Conservation (phyloP, 305 asterid species). For the Lippia alba region DNA sequence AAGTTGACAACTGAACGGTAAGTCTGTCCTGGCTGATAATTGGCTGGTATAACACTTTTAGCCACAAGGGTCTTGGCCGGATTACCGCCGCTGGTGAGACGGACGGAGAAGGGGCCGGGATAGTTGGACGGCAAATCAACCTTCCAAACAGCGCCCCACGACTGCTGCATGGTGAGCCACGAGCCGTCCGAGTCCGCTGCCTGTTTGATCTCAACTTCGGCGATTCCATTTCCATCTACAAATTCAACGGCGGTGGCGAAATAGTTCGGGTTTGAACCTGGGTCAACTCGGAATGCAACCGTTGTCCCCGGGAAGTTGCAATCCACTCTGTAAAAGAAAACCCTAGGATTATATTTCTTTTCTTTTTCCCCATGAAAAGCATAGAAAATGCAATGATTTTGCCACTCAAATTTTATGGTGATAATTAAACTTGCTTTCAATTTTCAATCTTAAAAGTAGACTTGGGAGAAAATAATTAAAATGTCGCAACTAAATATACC, state of each 20-base stretch:
- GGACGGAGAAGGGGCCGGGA: conserved; percentile 60
- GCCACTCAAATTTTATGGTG: too few relatives aligned
- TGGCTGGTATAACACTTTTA: conserved; percentile 48
- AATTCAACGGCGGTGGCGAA: conserved; percentile 61
- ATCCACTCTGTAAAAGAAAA: conserved; percentile 45
- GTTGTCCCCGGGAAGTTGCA: conserved; percentile 65
- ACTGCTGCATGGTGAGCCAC: conserved; percentile 67
- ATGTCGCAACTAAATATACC: too few relatives aligned
- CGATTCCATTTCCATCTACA: conserved; percentile 64
- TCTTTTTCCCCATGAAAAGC: too few relatives aligned
- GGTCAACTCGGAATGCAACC: conserved; percentile 69
- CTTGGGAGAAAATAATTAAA: too few relatives aligned
- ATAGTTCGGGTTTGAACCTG: conserved; percentile 64
- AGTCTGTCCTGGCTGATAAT: conserved; percentile 41
- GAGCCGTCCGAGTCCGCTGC: conserved; percentile 45
- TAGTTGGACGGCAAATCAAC: conserved; percentile 44
- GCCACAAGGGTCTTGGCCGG: conserved; percentile 45
- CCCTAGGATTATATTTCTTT: too few relatives aligned
- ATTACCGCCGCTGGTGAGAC: conserved; percentile 43
- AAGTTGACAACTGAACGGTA: conserved; percentile 58
- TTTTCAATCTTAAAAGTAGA: too few relatives aligned
- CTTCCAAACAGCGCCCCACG: conserved; percentile 85
- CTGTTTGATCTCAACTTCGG: conserved; percentile 54
- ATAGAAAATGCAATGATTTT: too few relatives aligned
- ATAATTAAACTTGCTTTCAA: too few relatives aligned